phyloP scores from a whole-genome alignment of 139 green algal genomes.

The Haematococcus sp. region DNA sequence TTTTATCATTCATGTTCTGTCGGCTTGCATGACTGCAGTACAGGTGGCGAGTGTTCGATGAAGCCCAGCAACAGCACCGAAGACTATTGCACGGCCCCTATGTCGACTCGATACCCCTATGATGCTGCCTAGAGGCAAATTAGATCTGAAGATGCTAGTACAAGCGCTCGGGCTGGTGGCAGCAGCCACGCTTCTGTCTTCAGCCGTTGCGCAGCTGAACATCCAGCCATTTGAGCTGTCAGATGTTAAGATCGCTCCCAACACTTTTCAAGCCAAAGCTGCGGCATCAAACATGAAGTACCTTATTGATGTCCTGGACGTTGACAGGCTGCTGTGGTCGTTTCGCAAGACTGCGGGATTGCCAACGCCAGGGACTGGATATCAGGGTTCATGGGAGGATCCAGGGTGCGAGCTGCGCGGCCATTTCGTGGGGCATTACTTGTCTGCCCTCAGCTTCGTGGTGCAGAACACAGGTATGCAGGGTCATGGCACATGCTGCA shows the following conservation, averaged over 20 bases:
- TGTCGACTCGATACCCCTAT: too few relatives aligned
- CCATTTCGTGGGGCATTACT: slow-evolving; percentile 70
- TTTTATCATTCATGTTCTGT: too few relatives aligned
- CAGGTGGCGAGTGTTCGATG: too few relatives aligned
- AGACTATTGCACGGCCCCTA: too few relatives aligned
- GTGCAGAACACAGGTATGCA: slow-evolving; percentile 34
- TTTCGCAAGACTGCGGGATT: slow-evolving; percentile 49
- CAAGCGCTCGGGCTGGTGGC: too few relatives aligned
- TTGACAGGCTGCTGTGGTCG: slow-evolving; percentile 35
- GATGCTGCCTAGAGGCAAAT: too few relatives aligned
- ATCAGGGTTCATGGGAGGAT: slow-evolving; percentile 54
- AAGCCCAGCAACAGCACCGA: too few relatives aligned
- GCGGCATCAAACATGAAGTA: slow-evolving; percentile 44
- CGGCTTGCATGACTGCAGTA: too few relatives aligned
- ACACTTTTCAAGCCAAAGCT: slow-evolving; percentile 16
- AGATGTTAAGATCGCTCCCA: background rate
- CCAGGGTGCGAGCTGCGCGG: slow-evolving; percentile 47
- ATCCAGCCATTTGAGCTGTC: background rate
- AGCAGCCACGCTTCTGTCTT: too few relatives aligned
- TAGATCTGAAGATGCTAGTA: too few relatives aligned
- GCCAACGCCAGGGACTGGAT: slow-evolving; percentile 27
- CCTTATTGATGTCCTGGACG: slow-evolving; percentile 26
- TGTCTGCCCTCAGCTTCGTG: slow-evolving; percentile 46
- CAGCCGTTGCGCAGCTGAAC: background rate
- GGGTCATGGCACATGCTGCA: background rate